These are phyloP conservation scores for Exophiala viscosa DNA, from an alignment of 2,329 filamentous ascomycete species.

Conservation along the genomic window DNA sequence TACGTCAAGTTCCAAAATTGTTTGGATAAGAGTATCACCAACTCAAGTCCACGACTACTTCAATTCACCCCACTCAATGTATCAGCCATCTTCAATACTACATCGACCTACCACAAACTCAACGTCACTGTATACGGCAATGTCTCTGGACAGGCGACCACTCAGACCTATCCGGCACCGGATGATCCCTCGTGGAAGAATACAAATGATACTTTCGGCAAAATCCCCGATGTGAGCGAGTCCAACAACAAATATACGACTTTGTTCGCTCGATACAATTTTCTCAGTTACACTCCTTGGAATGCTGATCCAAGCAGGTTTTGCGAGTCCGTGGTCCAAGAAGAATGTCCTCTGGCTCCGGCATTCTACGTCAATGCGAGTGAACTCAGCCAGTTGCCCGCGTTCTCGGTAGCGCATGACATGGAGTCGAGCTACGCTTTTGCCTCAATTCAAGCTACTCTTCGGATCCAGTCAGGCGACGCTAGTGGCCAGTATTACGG, in stretches of 20 bases:
- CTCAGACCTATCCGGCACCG: constrained; percentile 57
- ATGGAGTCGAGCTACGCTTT: constrained; percentile 84
- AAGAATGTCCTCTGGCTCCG: constrained; percentile 69
- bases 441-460: constrained; percentile 69
- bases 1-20: constrained; percentile 82
- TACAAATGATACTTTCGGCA: constrained; percentile 61
- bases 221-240: constrained; percentile 66
- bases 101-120: constrained; percentile 60
- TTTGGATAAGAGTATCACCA: constrained; percentile 57
- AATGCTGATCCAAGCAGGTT: constrained; percentile 56
- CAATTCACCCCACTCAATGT: constrained; percentile 77
- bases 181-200: constrained; percentile 62
- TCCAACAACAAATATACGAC: constrained; percentile 65
- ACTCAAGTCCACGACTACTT: constrained; percentile 58
- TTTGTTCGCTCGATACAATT: constrained; percentile 65
- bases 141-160: constrained; percentile 68
- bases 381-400: constrained; percentile 57
- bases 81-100: constrained; percentile 68
- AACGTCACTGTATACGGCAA: constrained; percentile 85
- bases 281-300: constrained; percentile 73
- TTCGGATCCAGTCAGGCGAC: constrained; percentile 75
- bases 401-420: constrained; percentile 69
- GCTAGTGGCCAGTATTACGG: constrained; percentile 60
- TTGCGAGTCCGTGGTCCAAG: constrained; percentile 58
- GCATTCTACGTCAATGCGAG: constrained; percentile 60